A percentile compares a stretch with the other conserved stretches of the same genome.
Conservation (phyloP, 345 rosid species). For the Geranium brycei region DNA sequence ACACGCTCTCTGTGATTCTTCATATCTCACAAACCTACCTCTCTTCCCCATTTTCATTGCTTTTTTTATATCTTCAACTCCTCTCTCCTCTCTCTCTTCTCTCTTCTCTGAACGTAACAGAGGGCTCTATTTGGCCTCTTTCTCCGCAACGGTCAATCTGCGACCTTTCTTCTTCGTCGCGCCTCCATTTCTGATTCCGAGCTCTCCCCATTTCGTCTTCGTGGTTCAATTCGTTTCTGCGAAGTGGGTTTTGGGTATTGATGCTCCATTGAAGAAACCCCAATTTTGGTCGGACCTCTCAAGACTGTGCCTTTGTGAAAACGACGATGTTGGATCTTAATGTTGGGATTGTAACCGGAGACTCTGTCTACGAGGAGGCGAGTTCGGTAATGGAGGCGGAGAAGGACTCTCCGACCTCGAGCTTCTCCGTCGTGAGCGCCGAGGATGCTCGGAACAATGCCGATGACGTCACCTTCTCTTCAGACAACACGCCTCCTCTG, state of each 20-base stretch:
- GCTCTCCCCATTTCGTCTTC: not conserved
- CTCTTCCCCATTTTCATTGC: too few relatives aligned
- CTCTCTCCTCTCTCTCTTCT: too few relatives aligned
- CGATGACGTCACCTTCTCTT: slow-evolving; percentile 27
- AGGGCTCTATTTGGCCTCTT: too few relatives aligned
- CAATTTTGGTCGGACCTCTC: not conserved
- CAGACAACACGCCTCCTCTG: slow-evolving; percentile 17
- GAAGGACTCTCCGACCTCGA: slow-evolving; percentile 1
- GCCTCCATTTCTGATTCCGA: not conserved
- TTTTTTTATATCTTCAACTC: too few relatives aligned
- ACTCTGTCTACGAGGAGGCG: slow-evolving; percentile 22
- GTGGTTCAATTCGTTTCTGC: not conserved
- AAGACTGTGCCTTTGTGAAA: not conserved
- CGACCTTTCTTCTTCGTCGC: not conserved
- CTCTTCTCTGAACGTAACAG: too few relatives aligned
- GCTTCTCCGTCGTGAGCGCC: not conserved
- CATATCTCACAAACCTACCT: too few relatives aligned
- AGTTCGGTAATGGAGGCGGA: slow-evolving; percentile 32
- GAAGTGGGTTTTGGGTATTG: too few relatives aligned
- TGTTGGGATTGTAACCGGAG: slow-evolving; percentile 30
- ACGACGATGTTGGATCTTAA: slow-evolving; percentile 50
- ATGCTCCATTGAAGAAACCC: too few relatives aligned
- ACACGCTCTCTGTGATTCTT: not conserved
- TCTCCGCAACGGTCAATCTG: not conserved
- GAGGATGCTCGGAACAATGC: slow-evolving; percentile 5